phyloP scores from a whole-genome alignment of 495 filamentous ascomycete species.

The Hypoxylon subgilvum region DNA sequence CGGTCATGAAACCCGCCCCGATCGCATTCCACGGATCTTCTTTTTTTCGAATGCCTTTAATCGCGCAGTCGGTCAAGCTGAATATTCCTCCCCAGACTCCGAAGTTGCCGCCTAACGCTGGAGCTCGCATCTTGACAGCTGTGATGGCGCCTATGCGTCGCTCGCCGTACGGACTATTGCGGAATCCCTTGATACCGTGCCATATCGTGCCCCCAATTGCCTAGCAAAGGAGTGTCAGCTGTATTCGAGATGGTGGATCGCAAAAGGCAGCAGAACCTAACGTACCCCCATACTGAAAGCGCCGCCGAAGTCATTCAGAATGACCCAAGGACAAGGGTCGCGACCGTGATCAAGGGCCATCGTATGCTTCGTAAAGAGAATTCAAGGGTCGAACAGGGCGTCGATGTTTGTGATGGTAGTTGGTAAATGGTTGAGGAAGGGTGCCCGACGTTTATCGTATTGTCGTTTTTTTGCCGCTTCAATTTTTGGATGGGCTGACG shows the following conservation, averaged over 20 bases:
- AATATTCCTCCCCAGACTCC: conserved; percentile 97
- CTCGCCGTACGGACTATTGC: conserved; percentile 89
- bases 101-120: conserved; percentile 96
- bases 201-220: conserved; percentile 93
- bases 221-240: conserved; percentile 45
- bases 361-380: no score
- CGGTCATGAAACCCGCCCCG: conserved; percentile 93
- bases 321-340: conserved; percentile 95
- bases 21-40: conserved; percentile 97
- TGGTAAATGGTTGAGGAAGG: no score
- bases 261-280: no score
- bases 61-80: conserved; percentile 93
- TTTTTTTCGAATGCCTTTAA: conserved; percentile 94
- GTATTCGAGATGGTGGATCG: background rate
- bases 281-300: conserved; percentile 96
- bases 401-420: no score
- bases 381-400: no score
- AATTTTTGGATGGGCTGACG: no score
- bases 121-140: conserved; percentile 94
- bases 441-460: no score
- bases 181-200: conserved; percentile 97
- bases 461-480: no score
- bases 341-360: conserved; percentile 84
- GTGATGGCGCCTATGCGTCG: conserved; percentile 93
- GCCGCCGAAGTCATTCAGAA: conserved; percentile 94